These are phyloP conservation scores for Lachnellula cervina DNA, from an alignment of 2,329 filamentous ascomycete species.

Conservation along the genomic window DNA sequence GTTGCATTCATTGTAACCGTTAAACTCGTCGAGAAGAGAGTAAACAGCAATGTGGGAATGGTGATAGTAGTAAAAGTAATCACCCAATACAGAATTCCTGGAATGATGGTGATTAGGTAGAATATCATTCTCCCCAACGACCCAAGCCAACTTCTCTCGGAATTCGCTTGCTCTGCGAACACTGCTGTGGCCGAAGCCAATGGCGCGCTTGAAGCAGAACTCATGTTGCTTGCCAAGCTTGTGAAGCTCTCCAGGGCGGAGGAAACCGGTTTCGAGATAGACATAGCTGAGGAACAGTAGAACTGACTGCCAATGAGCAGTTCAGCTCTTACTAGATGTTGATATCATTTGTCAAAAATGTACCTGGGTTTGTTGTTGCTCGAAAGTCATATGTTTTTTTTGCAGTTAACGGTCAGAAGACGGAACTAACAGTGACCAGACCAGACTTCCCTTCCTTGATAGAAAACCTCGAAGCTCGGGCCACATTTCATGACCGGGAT, in stretches of 20 bases:
- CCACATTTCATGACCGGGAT: not conserved
- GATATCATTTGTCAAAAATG: conserved; percentile 10
- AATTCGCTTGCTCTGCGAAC: conserved; percentile 31
- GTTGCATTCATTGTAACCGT: conserved; percentile 99
- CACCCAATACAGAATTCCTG: conserved; percentile 66
- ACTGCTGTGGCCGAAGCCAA: conserved; percentile 17
- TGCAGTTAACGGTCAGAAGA: conserved; percentile 4
- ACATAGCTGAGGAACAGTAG: conserved; percentile 6
- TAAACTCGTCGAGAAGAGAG: conserved; percentile 82
- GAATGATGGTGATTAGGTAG: conserved; percentile 49
- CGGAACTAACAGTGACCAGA: not conserved
- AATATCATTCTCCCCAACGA: conserved; percentile 52
- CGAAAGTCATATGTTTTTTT: not conserved
- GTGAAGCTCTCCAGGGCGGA: conserved; percentile 18
- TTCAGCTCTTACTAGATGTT: conserved; percentile 10
- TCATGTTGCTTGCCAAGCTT: conserved; percentile 21
- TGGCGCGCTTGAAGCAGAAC: conserved; percentile 12
- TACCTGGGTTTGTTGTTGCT: not conserved
- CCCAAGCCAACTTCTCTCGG: conserved; percentile 51
- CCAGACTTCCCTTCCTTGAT: no score
- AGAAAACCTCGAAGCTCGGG: no score
- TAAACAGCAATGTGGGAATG: conserved; percentile 83
- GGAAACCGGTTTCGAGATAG: conserved; percentile 17
- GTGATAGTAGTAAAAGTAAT: conserved; percentile 85
- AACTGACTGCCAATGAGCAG: conserved; percentile 9